A percentile compares a stretch with the other conserved stretches of the same genome.
These are phyloP conservation scores for Centaurea solstitialis DNA, from an alignment of 129 eudicot species.

Conservation along the genomic window DNA sequence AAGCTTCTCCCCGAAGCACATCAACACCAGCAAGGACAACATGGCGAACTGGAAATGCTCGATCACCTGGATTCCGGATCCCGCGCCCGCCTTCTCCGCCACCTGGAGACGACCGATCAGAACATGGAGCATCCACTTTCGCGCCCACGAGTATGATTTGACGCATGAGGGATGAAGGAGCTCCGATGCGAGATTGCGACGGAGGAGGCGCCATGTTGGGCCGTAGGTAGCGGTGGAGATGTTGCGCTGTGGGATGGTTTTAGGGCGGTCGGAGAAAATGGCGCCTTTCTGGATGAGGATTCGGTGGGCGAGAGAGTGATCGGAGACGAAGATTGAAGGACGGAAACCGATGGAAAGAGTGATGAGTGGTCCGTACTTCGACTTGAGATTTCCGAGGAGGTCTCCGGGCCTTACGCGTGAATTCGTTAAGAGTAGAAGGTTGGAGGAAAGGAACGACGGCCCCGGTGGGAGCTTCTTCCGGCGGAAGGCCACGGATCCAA, in stretches of 20 bases:
- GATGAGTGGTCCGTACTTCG: conserved; percentile 43
- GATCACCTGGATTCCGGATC: conserved; percentile 40
- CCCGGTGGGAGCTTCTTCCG: conserved; percentile 39
- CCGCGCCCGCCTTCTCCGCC: neutral
- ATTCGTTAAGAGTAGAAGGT: conserved; percentile 15
- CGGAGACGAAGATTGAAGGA: conserved; percentile 33
- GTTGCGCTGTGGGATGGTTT: neutral
- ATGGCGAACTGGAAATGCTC: conserved; percentile 58
- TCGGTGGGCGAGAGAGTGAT: conserved; percentile 45
- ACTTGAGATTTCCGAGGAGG: neutral
- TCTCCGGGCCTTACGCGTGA: conserved; percentile 13
- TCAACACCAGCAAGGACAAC: conserved; percentile 50
- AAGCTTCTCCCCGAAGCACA: conserved; percentile 75
- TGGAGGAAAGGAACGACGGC: conserved; percentile 20
- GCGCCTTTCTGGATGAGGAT: conserved; percentile 58
- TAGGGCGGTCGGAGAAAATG: conserved; percentile 55
- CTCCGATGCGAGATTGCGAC: conserved; percentile 30
- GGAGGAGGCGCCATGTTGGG: conserved; percentile 32
- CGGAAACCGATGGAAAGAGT: conserved; percentile 37
- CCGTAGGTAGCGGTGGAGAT: conserved; percentile 34
- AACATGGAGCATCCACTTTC: conserved; percentile 28
- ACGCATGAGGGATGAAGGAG: neutral
- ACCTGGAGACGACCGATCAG: neutral
- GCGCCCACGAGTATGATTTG: conserved; percentile 29
- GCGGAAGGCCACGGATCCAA: neutral